phyloP scores from a whole-genome alignment of 371 early-diverging fungal genomes.

The Mycotypha africana region DNA sequence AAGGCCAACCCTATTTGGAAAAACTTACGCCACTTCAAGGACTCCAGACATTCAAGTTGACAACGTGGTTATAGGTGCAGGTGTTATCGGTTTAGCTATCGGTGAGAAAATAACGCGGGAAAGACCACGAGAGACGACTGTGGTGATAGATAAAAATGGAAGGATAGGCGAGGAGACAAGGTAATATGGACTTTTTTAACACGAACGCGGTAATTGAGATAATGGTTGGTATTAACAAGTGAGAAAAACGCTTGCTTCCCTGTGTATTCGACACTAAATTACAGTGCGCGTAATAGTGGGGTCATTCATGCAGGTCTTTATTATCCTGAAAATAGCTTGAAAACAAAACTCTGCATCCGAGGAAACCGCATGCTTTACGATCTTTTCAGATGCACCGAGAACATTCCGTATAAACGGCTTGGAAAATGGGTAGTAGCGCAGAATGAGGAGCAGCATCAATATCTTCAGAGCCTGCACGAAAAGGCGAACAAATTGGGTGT shows the following conservation, averaged over 20 bases:
- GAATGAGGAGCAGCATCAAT: conserved; percentile 39
- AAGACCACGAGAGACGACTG: conserved; percentile 37
- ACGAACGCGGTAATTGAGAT: too few relatives aligned
- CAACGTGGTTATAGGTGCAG: conserved; percentile 76
- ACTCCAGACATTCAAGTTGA: conserved; percentile 53
- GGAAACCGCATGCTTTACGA: conserved; percentile 72
- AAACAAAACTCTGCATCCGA: conserved; percentile 74
- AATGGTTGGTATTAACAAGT: too few relatives aligned
- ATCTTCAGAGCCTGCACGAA: conserved; percentile 51
- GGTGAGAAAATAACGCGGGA: conserved; percentile 55
- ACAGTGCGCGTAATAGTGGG: conserved; percentile 84
- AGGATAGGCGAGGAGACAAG: conserved; percentile 68
- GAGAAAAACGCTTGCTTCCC: background rate
- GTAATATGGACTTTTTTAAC: conserved; percentile 17
- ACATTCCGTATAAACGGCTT: conserved; percentile 44
- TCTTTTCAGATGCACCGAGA: conserved; percentile 39
- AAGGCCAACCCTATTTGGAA: too few relatives aligned
- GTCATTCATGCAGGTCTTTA: conserved; percentile 92
- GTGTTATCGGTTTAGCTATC: conserved; percentile 75
- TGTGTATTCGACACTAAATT: background rate
- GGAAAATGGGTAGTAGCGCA: conserved; percentile 87
- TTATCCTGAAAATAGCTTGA: conserved; percentile 74
- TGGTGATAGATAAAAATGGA: conserved; percentile 65
- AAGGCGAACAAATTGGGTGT: conserved; percentile 62
- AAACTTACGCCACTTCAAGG: conserved; percentile 25